A percentile compares a stretch with the other conserved stretches of the same genome.
Evolutionary conservation across 1,284 basidiomycete genomes (phyloP).

Genomic region (Sparassis latifolia): DNA sequence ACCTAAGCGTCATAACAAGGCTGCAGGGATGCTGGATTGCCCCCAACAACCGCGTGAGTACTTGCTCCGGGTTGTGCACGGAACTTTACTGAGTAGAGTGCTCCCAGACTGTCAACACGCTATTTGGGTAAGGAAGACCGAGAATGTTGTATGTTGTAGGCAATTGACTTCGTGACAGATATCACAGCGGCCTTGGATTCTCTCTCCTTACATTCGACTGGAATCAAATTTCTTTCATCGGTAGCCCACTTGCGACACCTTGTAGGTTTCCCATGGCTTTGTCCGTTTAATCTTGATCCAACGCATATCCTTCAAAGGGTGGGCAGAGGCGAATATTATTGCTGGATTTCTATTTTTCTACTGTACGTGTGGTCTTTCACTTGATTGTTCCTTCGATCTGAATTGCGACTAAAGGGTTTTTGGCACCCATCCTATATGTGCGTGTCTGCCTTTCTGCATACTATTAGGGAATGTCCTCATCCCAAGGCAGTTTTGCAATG

Average conservation of each 20-base stretch:
- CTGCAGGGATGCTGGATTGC: constrained; percentile 60
- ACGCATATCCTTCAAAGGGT: constrained; percentile 28
- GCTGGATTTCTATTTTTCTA: constrained; percentile 75
- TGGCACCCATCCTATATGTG: constrained; percentile 60
- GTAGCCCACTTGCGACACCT: constrained; percentile 40
- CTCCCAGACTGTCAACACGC: constrained; percentile 48
- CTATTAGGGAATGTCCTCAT: neutral
- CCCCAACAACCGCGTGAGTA: constrained; percentile 53
- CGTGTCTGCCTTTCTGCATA: constrained; percentile 4
- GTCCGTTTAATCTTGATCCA: neutral
- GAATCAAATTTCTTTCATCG: constrained; percentile 61
- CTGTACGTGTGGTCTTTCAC: constrained; percentile 30
- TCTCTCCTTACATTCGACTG: constrained; percentile 65
- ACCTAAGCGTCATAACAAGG: neutral
- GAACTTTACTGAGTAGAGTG: too few relatives aligned
- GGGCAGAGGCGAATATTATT: constrained; percentile 78
- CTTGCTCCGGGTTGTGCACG: neutral
- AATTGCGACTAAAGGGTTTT: constrained; percentile 35
- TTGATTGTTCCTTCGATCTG: neutral
- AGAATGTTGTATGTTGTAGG: neutral
- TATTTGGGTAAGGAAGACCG: constrained; percentile 60
- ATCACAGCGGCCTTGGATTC: constrained; percentile 51
- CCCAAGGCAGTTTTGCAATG: constrained; percentile 41
- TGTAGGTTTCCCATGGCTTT: constrained; percentile 16
- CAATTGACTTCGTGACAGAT: constrained; percentile 9